Percentiles rank a stretch among this genome's conserved stretches.
Conservation (phyloP, 352 stramenopile species). For the Phytophthora tentaculata region DNA sequence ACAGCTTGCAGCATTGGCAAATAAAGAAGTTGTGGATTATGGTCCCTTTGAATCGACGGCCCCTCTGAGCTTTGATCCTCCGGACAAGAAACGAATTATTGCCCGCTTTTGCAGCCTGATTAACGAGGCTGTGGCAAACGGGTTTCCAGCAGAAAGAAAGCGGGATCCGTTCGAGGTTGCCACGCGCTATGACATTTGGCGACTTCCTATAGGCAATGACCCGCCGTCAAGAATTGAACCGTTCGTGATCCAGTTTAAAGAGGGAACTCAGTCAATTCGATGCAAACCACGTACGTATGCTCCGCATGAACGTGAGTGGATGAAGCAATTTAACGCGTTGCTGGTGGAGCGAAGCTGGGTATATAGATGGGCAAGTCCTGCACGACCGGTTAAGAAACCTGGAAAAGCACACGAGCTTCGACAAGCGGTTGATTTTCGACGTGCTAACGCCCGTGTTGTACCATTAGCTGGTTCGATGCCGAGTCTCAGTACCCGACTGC, state of each 20-base stretch:
- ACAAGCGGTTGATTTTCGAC: conserved; percentile 11
- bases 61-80: not conserved
- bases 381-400: not conserved
- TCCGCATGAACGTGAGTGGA: not conserved
- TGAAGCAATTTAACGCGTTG: not conserved
- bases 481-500: too few relatives aligned
- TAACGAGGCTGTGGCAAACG: not conserved
- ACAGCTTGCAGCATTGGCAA: not conserved
- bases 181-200: not conserved
- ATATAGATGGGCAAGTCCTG: not conserved
- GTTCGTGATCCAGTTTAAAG: not conserved
- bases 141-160: not conserved
- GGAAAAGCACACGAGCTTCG: not conserved
- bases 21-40: not conserved
- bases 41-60: not conserved
- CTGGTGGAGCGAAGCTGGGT: not conserved
- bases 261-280: not conserved
- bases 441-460: too few relatives aligned
- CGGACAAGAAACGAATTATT: not conserved
- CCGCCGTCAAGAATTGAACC: not conserved
- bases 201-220: not conserved
- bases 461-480: too few relatives aligned
- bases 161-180: not conserved
- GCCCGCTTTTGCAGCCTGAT: not conserved
- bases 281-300: not conserved